These are phyloP conservation scores for Termitomyces sp. DNA, from an alignment of 768 basidiomycete genomes.

Conservation along the genomic window DNA sequence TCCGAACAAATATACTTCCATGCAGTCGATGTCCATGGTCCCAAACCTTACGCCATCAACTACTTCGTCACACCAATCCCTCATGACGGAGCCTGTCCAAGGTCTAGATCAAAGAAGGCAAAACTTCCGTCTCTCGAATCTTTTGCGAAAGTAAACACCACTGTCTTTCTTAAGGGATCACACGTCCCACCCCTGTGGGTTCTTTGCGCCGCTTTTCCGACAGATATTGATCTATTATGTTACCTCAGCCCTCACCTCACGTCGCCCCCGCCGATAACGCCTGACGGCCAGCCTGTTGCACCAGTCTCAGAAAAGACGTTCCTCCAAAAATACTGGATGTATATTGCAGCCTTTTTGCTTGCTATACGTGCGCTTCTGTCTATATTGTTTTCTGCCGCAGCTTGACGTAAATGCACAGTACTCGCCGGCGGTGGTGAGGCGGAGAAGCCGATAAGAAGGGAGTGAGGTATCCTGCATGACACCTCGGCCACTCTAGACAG, in stretches of 20 bases:
- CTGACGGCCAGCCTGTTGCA: slow-evolving; percentile 58
- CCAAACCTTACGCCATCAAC: slow-evolving; percentile 59
- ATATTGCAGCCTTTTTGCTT: slow-evolving; percentile 55
- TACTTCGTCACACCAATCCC: slow-evolving; percentile 68
- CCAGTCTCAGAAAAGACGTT: slow-evolving; percentile 71
- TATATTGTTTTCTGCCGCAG: not conserved
- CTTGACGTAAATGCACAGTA: slow-evolving; percentile 13
- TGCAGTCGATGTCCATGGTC: slow-evolving; percentile 30
- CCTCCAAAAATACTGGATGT: slow-evolving; percentile 90
- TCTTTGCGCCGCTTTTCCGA: not conserved
- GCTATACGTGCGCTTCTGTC: slow-evolving; percentile 46
- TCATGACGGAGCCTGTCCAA: slow-evolving; percentile 64
- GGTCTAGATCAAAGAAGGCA: slow-evolving; percentile 21
- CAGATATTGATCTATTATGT: not conserved
- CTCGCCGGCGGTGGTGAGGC: slow-evolving; percentile 35
- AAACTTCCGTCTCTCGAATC: slow-evolving; percentile 23
- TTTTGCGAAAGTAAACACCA: slow-evolving; percentile 43
- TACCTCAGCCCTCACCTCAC: slow-evolving; percentile 58
- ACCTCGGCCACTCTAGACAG: slow-evolving; percentile 1
- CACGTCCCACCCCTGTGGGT: slow-evolving; percentile 55
- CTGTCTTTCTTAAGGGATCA: slow-evolving; percentile 41
- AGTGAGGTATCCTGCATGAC: not conserved
- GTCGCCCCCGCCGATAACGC: slow-evolving; percentile 59
- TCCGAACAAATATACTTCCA: slow-evolving; percentile 59
- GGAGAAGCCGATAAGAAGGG: slow-evolving; percentile 24